Evolutionary conservation across 1,284 basidiomycete species (phyloP), one percentile per base, ranked within the genome.

Genomic region (Pseudozyma sp.): DNA sequence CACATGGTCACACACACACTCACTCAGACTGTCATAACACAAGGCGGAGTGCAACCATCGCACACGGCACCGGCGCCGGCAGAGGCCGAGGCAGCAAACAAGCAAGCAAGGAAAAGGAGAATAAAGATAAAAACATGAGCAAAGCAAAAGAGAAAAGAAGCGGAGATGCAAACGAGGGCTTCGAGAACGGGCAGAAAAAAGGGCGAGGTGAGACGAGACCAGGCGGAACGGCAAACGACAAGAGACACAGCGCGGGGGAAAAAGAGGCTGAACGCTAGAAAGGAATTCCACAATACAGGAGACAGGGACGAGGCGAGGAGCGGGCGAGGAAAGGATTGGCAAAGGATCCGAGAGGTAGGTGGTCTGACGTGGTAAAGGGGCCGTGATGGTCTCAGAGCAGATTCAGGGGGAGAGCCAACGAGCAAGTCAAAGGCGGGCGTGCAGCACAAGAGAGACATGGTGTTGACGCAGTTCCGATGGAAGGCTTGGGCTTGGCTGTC

Each of bases 381-480:
- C 39, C 5, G 52, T 53, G 52, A 53, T 53, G 52, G 52, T 53
- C 52, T 53, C 52, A 53, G 39, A 53, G 31, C 2, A 4, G n/a
- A 45, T 14, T 6, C 11, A 54, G 42, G 45, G 52, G 3, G 21
- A 54, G 25, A 54, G 42, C 5, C 31, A 44, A 16, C 14, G 52
- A 10, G 38, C 19, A 11, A 18, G 14, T 36, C n/a, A 40, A 31
- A 31, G 25, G 25, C 25, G 25, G 25, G 25, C 25, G 25, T 31
- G 25, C 14, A 40, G 31, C 16, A 21, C 19, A 13, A 48, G 18
- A 25, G 25, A 31, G 25, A 31, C 25, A 31, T 6, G 25, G 36
- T 19, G 25, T 14, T 18, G 9, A 36, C 55, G 60, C 67, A 70
- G 42, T 56, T 70, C 67, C 61, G 60, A 49, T 59, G 51, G 43